Conservation (phyloP, 257 asterid genomes). For the Ilex asprella region DNA sequence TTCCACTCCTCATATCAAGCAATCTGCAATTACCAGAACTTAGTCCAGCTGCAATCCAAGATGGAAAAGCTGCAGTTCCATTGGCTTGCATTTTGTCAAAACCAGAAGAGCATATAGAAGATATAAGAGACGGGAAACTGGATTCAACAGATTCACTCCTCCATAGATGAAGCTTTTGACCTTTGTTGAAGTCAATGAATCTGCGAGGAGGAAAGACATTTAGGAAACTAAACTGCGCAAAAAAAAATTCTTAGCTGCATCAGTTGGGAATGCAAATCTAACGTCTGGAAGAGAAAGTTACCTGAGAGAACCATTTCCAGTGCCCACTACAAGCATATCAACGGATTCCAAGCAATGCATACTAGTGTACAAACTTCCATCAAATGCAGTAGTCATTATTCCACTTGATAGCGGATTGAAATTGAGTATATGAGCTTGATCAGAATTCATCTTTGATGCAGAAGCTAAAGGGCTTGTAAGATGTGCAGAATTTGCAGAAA, state of each 20-base stretch:
- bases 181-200: constrained; percentile 83
- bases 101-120: constrained; percentile 79
- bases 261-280: not conserved
- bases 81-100: constrained; percentile 37
- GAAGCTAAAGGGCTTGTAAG: constrained; percentile 39
- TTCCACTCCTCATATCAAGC: constrained; percentile 86
- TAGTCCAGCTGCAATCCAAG: constrained; percentile 89
- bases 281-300: constrained; percentile 17
- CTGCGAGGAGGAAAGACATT: constrained; percentile 25
- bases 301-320: constrained; percentile 97
- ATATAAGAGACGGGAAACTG: constrained; percentile 68
- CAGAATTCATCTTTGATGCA: constrained; percentile 44
- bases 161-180: constrained; percentile 92
- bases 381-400: constrained; percentile 67
- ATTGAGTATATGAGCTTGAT: constrained; percentile 67
- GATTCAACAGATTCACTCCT: constrained; percentile 63
- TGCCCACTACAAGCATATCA: constrained; percentile 71
- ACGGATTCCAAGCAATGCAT: constrained; percentile 71
- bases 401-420: constrained; percentile 75
- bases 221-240: constrained; percentile 5
- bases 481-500: constrained; percentile 23
- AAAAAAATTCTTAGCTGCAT: not conserved
- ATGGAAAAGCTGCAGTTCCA: constrained; percentile 45
- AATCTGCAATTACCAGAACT: constrained; percentile 84
- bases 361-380: constrained; percentile 76